A percentile compares a stretch with the other conserved stretches of the same genome.
phyloP scores from a whole-genome alignment of 2,329 filamentous ascomycete species.

The Drechslerella dactyloides region DNA sequence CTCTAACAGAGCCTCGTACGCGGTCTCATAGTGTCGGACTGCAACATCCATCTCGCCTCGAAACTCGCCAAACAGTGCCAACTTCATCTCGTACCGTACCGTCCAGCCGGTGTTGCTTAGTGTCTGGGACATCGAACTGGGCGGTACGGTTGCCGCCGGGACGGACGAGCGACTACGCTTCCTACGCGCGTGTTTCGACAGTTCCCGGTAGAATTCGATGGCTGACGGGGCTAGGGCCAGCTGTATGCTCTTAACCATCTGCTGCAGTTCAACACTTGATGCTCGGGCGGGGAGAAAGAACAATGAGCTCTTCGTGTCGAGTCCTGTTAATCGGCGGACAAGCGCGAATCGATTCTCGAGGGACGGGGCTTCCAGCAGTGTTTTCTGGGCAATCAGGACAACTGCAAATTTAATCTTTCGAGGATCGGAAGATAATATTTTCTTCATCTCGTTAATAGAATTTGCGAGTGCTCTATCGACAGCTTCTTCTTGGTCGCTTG shows the following conservation, averaged over 20 bases:
- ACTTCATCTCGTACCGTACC: constrained; percentile 92
- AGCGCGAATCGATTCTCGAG: constrained; percentile 77
- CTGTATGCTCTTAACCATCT: constrained; percentile 76
- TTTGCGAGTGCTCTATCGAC: constrained; percentile 86
- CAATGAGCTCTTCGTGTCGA: constrained; percentile 79
- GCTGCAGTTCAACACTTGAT: constrained; percentile 72
- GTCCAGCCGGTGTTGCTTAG: constrained; percentile 89
- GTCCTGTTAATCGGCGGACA: constrained; percentile 77
- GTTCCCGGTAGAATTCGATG: constrained; percentile 89
- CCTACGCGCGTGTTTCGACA: constrained; percentile 88
- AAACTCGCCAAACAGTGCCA: constrained; percentile 88
- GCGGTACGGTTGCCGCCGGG: constrained; percentile 80
- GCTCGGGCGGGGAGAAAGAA: constrained; percentile 81
- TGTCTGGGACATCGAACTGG: constrained; percentile 84
- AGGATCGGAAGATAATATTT: constrained; percentile 63
- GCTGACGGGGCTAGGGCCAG: constrained; percentile 74
- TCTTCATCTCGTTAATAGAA: constrained; percentile 80
- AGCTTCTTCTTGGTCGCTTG: constrained; percentile 74
- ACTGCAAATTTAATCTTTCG: constrained; percentile 73
- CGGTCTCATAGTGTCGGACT: constrained; percentile 81
- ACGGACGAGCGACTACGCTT: constrained; percentile 81
- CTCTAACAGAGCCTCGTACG: constrained; percentile 84
- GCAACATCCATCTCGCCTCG: constrained; percentile 90
- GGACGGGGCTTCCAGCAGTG: constrained; percentile 64
- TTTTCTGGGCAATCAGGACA: constrained; percentile 76